phyloP scores from a whole-genome alignment of 2,329 filamentous ascomycete genomes.

The Aureobasidium sp. region DNA sequence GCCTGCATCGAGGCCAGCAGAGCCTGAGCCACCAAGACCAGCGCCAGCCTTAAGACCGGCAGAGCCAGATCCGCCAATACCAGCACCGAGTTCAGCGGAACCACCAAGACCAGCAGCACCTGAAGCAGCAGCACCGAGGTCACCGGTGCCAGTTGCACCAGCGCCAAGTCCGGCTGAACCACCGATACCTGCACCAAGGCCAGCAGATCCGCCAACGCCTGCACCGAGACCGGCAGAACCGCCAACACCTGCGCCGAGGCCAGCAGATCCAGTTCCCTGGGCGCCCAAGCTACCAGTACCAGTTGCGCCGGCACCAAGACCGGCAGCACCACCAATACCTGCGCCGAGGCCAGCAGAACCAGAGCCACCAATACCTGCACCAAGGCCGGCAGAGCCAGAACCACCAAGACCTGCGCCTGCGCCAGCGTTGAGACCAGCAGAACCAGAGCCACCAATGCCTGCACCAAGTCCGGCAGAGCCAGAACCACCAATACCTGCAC shows the following conservation, averaged over 20 bases:
- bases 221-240: constrained; percentile 25
- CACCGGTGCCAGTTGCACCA: constrained; percentile 22
- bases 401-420: constrained; percentile 18
- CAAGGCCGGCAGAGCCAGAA: neutral
- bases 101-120: constrained; percentile 20
- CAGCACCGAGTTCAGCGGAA: constrained; percentile 20
- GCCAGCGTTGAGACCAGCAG: constrained; percentile 26
- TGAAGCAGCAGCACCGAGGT: constrained; percentile 30
- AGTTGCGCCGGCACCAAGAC: neutral
- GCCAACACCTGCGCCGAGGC: constrained; percentile 29
- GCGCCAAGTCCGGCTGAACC: constrained; percentile 24
- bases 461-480: neutral
- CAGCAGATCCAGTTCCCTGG: constrained; percentile 19
- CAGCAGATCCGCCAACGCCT: constrained; percentile 16
- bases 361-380: neutral
- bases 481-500: constrained; percentile 17
- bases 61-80: constrained; percentile 24
- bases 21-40: constrained; percentile 32
- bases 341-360: neutral
- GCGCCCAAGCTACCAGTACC: constrained; percentile 24
- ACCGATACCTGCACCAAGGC: constrained; percentile 25
- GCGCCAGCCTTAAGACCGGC: constrained; percentile 21
- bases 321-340: neutral
- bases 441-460: neutral
- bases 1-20: neutral